Base-by-base conservation (phyloP, 352 stramenopile species). In the Globisporangium camurandrum region DNA sequence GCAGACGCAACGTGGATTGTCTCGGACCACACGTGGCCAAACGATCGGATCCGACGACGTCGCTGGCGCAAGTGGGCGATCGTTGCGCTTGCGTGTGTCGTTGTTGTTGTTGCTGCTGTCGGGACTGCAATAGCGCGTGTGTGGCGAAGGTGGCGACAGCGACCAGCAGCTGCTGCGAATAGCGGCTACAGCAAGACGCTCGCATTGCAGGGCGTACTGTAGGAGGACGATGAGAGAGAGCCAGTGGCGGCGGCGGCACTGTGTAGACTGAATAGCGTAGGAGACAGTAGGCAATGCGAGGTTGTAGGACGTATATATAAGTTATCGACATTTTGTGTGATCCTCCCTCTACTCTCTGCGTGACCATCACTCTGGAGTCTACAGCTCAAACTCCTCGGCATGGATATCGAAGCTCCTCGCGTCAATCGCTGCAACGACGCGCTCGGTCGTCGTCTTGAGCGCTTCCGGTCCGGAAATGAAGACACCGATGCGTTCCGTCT, bases 11-110 rank as follows among this genome's bases (percentile, higher is more conserved):
- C 59, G 19, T 81, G 69, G 67, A 73, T 81, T 38, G 59, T 81
- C 12, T 75, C 67, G 12, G 62, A 69, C 40, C 69, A 81, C 47
- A 56, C 68, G 31, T 81, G 69, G 69, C 51, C 61, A 4, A 77
- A 49, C 23, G 59, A 71, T 17, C 64, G 61, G 19, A 54, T 65
- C 22, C 67, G 64, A 12, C 64, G 58, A 34, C 59, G 37, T 20
- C 57, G 57, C 10, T 49, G 39, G 14, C 41, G 44, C 11, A 0
- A 40, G 0, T 26, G 48, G 24, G 17, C 48, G 22, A 19, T 43
- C 9, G 43, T 46, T 0, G 33, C 46, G 19, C 36, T 22, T 3
- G 24, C 46, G 14, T 31, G 41, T 16, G 41, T 26, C 3, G 48
- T n/a, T 39, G 36, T 24, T 10, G 19, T 28, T 6, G 40, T 34